Percentiles rank a stretch among this genome's conserved stretches.
Evolutionary conservation across 371 early-diverging fungal genomes (phyloP).

Genomic region (Batkoa obscura): DNA sequence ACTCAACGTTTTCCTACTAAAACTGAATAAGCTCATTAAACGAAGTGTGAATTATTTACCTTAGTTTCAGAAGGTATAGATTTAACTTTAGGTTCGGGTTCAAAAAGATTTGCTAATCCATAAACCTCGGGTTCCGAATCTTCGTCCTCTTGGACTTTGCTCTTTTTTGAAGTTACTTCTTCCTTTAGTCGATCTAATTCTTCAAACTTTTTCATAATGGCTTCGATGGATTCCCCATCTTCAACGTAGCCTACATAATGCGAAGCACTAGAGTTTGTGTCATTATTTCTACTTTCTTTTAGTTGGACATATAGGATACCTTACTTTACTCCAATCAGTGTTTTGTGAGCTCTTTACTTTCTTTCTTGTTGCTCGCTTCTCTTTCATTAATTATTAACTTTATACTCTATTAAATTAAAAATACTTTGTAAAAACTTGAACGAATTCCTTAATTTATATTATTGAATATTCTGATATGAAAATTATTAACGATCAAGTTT

Average conservation of each 20-base stretch:
- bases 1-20: conserved; percentile 10
- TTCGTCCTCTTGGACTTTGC: conserved; percentile 4
- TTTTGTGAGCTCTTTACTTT: too few species aligned
- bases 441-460: too few species aligned
- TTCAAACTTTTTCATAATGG: conserved; percentile 91
- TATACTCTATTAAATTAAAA: too few species aligned
- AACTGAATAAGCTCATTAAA: conserved; percentile 1
- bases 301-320: too few species aligned
- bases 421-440: too few species aligned
- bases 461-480: too few species aligned
- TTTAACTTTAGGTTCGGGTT: not conserved
- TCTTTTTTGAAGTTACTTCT: conserved; percentile 36
- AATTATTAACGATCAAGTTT: too few species aligned
- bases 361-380: too few species aligned
- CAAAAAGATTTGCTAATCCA: not conserved
- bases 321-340: too few species aligned
- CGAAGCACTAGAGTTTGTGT: conserved; percentile 56
- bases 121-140: conserved; percentile 6
- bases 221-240: conserved; percentile 82
- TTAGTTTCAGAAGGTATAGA: not conserved
- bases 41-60: conserved; percentile 9
- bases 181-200: conserved; percentile 73
- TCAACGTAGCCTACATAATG: conserved; percentile 91
- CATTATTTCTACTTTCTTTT: not conserved
- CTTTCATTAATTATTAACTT: too few species aligned